These are phyloP conservation scores for Rhodamnia rubescens DNA, from an alignment of 345 rosid species.

Conservation along the genomic window DNA sequence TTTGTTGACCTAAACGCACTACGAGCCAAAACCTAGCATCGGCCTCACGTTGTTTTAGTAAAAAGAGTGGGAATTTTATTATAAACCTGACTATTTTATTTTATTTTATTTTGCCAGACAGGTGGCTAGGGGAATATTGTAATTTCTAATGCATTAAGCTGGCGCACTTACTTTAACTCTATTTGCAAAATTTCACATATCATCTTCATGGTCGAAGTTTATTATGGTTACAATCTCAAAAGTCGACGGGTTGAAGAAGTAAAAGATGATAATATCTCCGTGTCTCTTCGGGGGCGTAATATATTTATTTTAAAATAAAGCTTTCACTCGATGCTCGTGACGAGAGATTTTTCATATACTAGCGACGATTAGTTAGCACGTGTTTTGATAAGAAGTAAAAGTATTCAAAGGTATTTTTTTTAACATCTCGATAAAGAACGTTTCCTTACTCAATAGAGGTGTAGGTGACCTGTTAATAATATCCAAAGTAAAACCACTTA, in stretches of 20 bases:
- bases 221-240: neutral
- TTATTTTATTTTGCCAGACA: neutral
- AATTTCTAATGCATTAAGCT: neutral
- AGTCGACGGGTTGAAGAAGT: too few species aligned
- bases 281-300: too few species aligned
- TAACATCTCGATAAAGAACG: neutral
- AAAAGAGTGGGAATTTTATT: too few species aligned
- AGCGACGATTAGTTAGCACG: neutral
- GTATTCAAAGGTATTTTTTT: neutral
- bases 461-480: neutral
- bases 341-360: neutral
- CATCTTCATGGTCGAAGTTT: neutral
- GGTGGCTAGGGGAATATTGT: neutral
- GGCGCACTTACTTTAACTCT: neutral
- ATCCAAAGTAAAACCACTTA: neutral
- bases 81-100: neutral
- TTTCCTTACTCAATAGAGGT: neutral
- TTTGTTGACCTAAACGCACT: constrained; percentile 39
- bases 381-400: neutral
- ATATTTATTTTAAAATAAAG: too few species aligned
- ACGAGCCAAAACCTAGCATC: constrained; percentile 15
- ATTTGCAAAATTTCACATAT: neutral
- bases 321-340: too few species aligned
- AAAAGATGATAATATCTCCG: too few species aligned
- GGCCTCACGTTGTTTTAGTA: constrained; percentile 6